Percentiles rank a stretch among this genome's conserved stretches.
These are phyloP conservation scores for Trichoderma sp. DNA, from an alignment of 2,329 filamentous ascomycete species.

Conservation along the genomic window DNA sequence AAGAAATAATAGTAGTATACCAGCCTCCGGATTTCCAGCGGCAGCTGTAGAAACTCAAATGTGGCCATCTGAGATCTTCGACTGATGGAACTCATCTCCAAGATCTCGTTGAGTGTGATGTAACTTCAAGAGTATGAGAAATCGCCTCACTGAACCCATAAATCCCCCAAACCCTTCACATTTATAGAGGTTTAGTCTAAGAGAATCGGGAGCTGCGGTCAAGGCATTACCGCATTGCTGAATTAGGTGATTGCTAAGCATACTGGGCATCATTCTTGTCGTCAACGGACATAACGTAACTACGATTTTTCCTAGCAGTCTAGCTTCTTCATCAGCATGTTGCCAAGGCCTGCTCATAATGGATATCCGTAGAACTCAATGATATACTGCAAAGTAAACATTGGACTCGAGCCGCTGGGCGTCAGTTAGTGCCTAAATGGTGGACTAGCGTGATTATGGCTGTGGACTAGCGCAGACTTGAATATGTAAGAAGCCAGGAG, in stretches of 20 bases:
- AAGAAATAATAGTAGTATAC: background rate
- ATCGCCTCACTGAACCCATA: background rate
- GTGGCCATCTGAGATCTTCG: background rate
- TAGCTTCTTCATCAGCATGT: background rate
- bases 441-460: background rate
- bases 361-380: background rate
- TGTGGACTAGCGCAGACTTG: background rate
- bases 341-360: background rate
- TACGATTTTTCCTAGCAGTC: background rate
- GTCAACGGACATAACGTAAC: background rate
- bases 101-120: background rate
- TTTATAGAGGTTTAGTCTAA: background rate
- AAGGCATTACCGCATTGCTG: background rate
- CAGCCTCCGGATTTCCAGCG: background rate
- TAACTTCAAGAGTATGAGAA: background rate
- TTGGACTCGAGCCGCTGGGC: background rate
- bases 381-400: background rate
- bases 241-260: background rate
- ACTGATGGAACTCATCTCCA: background rate
- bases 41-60: background rate
- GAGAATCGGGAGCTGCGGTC: background rate
- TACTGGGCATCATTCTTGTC: background rate
- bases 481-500: background rate
- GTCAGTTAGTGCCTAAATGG: background rate
- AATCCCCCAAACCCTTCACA: background rate